phyloP scores from a whole-genome alignment of 2,329 filamentous ascomycete genomes.

The Lachnellula suecica region DNA sequence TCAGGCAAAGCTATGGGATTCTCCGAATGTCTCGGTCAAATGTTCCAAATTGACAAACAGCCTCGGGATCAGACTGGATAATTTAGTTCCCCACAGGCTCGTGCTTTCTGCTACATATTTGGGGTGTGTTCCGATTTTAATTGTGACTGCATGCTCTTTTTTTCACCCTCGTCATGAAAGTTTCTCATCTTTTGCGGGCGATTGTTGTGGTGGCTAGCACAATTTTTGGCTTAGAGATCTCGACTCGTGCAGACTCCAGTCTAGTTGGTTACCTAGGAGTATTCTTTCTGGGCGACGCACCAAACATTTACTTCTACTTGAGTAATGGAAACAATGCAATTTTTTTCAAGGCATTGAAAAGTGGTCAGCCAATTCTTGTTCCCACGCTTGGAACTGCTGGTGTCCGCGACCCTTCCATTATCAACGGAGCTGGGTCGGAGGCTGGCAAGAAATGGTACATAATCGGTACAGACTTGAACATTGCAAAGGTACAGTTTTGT shows the following conservation, averaged over 20 bases:
- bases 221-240: slow-evolving; percentile 3
- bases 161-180: slow-evolving; percentile 2
- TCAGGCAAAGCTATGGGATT: background rate
- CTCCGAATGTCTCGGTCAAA: too few relatives aligned
- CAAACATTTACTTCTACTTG: slow-evolving; percentile 53
- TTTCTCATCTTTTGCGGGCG: background rate
- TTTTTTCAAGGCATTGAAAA: slow-evolving; percentile 49
- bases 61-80: too few relatives aligned
- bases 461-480: slow-evolving; percentile 53
- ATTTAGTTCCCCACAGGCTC: too few relatives aligned
- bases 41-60: too few relatives aligned
- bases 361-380: slow-evolving; percentile 45
- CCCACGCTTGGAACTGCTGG: slow-evolving; percentile 51
- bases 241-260: slow-evolving; percentile 31
- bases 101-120: too few relatives aligned
- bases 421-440: slow-evolving; percentile 45
- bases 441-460: slow-evolving; percentile 54
- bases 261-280: slow-evolving; percentile 52
- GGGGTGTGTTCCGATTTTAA: too few relatives aligned
- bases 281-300: slow-evolving; percentile 54
- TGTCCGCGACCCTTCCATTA: slow-evolving; percentile 51
- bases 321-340: slow-evolving; percentile 51
- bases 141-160: too few relatives aligned
- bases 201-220: slow-evolving; percentile 1
- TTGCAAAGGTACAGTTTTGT: slow-evolving; percentile 38